These are phyloP conservation scores for Cytidiella melzeri DNA, from an alignment of 768 basidiomycete species.

Conservation along the genomic window DNA sequence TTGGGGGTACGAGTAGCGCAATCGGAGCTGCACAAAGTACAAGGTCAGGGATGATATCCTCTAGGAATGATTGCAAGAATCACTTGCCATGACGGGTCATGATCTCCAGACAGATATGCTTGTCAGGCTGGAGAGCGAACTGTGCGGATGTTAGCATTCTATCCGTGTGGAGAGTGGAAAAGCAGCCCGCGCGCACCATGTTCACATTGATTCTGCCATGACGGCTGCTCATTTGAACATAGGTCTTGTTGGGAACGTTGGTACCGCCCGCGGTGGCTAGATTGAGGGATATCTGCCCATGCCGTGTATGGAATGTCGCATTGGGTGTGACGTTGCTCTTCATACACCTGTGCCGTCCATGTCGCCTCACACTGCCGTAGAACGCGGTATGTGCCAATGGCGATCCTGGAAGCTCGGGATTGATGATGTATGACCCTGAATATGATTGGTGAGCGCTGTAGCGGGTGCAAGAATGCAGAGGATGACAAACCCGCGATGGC, in stretches of 20 bases:
- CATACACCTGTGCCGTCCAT: conserved; percentile 3
- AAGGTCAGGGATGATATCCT: background rate
- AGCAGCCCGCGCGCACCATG: conserved; percentile 15
- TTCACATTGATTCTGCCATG: conserved; percentile 20
- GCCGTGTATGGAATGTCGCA: conserved; percentile 20
- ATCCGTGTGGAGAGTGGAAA: background rate
- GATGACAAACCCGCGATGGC: conserved; percentile 17
- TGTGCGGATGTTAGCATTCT: background rate
- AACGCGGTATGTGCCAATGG: background rate
- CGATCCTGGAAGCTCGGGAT: conserved; percentile 9
- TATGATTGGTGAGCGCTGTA: too few species aligned
- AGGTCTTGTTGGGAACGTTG: conserved; percentile 2
- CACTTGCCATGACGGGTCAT: conserved; percentile 7
- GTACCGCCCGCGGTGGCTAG: conserved; percentile 16
- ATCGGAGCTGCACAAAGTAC: conserved; percentile 5
- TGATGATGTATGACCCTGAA: conserved; percentile 10
- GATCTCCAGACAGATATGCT: conserved; percentile 13
- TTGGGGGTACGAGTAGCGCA: conserved; percentile 11
- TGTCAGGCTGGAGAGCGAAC: conserved; percentile 12
- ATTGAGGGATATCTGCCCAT: conserved; percentile 19
- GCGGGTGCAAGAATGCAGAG: too few species aligned
- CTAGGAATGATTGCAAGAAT: background rate
- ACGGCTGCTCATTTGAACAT: conserved; percentile 13
- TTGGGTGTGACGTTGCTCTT: conserved; percentile 14
- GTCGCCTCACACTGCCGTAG: background rate